Percentiles rank a stretch among this genome's conserved stretches.
These are phyloP conservation scores for Colletotrichum siamense DNA, from an alignment of 2,329 filamentous ascomycete species.

Conservation along the genomic window DNA sequence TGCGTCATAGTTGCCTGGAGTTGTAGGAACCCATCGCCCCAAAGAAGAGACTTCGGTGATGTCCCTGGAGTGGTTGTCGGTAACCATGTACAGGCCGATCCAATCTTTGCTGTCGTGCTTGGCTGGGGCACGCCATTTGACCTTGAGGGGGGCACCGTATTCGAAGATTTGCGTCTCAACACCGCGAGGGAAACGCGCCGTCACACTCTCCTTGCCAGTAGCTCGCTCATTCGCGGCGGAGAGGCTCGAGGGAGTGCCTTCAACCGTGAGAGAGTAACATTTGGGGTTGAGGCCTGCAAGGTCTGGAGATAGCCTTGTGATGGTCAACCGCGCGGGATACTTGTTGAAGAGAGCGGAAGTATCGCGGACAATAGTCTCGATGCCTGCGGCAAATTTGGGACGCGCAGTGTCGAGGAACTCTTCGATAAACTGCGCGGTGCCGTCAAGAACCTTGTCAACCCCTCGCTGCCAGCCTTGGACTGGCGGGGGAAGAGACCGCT, in stretches of 20 bases:
- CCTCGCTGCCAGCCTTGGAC: slow-evolving; percentile 85
- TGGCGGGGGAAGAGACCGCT: slow-evolving; percentile 82
- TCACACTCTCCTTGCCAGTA: slow-evolving; percentile 76
- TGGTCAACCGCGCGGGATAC: slow-evolving; percentile 84
- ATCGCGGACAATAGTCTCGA: slow-evolving; percentile 87
- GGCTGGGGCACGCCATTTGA: slow-evolving; percentile 87
- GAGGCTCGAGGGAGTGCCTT: slow-evolving; percentile 64
- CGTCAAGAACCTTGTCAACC: slow-evolving; percentile 85
- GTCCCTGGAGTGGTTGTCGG: slow-evolving; percentile 88
- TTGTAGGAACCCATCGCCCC: slow-evolving; percentile 88
- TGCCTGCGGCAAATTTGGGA: slow-evolving; percentile 84
- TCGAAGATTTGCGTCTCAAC: slow-evolving; percentile 81
- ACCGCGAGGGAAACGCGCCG: slow-evolving; percentile 70
- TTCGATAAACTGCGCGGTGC: slow-evolving; percentile 87
- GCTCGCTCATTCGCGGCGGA: slow-evolving; percentile 61
- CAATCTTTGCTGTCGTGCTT: slow-evolving; percentile 92
- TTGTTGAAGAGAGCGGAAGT: slow-evolving; percentile 88
- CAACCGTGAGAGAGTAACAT: slow-evolving; percentile 78
- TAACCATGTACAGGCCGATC: slow-evolving; percentile 96
- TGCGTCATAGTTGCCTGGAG: slow-evolving; percentile 77
- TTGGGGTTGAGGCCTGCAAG: slow-evolving; percentile 80
- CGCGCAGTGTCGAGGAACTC: slow-evolving; percentile 86
- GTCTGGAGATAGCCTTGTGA: slow-evolving; percentile 80
- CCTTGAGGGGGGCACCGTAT: slow-evolving; percentile 88
- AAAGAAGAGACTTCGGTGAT: slow-evolving; percentile 83